Base-by-base conservation (phyloP, 2,329 filamentous ascomycete genomes). In the Hymenoscyphus occultus region DNA sequence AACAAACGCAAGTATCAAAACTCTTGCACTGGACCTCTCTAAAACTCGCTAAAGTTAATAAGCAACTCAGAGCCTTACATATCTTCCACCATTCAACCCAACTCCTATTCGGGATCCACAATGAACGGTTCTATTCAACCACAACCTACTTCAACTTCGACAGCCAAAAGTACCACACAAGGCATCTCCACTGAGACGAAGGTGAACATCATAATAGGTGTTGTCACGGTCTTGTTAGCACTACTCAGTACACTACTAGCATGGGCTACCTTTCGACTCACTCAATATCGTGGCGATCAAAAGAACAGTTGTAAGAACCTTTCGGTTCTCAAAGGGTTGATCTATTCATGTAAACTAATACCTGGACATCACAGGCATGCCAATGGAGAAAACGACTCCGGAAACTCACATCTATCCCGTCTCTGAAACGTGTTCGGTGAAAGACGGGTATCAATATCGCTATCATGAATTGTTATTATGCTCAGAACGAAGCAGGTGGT, bases 191-290 rank as follows among this genome's bases (percentile, higher is more conserved):
- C 42, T 45, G 16, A 45, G 42, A 45, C 42, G 42, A 45, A 45
- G n/a, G 42, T 45, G 16, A 45, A 45, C 42, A 45, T 45, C 42
- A 45, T 45, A 45, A 45, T 45, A n/a, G 42, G 42, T 45, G 42
- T 45, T 45, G n/a, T 45, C 16, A 45, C 42, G 5, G 42, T 45
- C 42, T 45, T 45, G 16, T n/a, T 45, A 9, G n/a, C 14, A n/a
- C 14, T 45, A 9, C n/a, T 45, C 42, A 45, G 42, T 5, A 45
- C 42, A n/a, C 16, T 45, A 16, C 42, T n/a, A 45, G 42, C 42
- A 45, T 45, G 42, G 16, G 42, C 42, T n/a, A 45, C 42, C 5
- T 45, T 45, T 45, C 42, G 42, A 19, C 42, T 45, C 42, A n/a
- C 42, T n/a, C n/a, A n/a, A 19, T 45, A 16, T 45, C 42, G 42